Conservation (phyloP, 2,329 filamentous ascomycete species). For the Neoarthrinium moseri region DNA sequence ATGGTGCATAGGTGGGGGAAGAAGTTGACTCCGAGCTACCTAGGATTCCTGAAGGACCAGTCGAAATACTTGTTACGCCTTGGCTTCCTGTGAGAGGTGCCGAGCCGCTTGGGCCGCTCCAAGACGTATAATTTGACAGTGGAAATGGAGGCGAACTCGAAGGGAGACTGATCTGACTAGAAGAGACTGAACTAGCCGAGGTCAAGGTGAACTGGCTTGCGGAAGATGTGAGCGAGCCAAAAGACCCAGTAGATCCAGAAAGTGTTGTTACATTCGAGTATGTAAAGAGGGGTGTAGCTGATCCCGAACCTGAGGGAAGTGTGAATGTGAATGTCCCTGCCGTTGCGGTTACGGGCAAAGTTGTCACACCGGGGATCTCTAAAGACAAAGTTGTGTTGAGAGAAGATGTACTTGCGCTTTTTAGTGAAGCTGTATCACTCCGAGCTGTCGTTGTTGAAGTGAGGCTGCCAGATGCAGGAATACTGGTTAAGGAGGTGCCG, state of each 20-base stretch:
- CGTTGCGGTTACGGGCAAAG: slow-evolving; percentile 1
- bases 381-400: not conserved
- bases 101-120: not conserved
- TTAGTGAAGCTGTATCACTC: not conserved
- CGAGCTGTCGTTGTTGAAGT: slow-evolving; percentile 10
- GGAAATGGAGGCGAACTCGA: slow-evolving; percentile 11
- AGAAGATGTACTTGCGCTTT: not conserved
- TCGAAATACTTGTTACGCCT: not conserved
- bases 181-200: not conserved
- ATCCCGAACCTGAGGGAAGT: not conserved
- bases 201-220: not conserved
- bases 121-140: slow-evolving; percentile 3
- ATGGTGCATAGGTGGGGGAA: not conserved
- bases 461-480: slow-evolving; percentile 23
- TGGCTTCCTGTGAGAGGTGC: not conserved
- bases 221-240: not conserved
- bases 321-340: slow-evolving; percentile 6
- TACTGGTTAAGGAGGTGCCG: slow-evolving; percentile 14
- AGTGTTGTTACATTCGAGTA: not conserved
- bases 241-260: not conserved
- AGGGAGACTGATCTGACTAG: not conserved
- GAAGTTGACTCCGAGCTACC: not conserved
- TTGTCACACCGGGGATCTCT: not conserved
- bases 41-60: not conserved
- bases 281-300: not conserved